Percentiles rank a stretch among this genome's conserved stretches.
Conservation (phyloP, 1,284 basidiomycete genomes). For the Gymnopus androsaceus region DNA sequence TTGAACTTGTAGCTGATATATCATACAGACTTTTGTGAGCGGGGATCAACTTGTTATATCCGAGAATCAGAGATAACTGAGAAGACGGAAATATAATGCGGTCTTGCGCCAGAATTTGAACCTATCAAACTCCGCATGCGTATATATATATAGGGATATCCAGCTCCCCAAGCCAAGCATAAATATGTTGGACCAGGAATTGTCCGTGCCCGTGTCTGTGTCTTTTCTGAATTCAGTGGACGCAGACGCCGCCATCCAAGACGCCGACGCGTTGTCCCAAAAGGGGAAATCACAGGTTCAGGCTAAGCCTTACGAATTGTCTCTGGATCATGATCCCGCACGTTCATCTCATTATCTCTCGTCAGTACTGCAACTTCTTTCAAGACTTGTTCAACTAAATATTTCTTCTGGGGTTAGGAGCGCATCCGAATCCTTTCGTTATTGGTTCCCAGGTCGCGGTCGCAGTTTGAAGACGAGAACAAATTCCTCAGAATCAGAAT, state of each 20-base stretch:
- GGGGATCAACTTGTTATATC: not conserved
- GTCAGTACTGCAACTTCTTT: not conserved
- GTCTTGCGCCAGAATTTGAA: not conserved
- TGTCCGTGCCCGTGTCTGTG: not conserved
- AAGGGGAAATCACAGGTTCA: constrained; percentile 5
- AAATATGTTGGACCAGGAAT: too few relatives aligned
- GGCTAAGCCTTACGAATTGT: not conserved
- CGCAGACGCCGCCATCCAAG: not conserved
- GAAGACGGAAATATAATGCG: not conserved
- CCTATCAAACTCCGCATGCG: too few relatives aligned
- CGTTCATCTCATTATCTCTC: constrained; percentile 1
- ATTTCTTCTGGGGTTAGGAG: not conserved
- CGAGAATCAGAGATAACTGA: not conserved
- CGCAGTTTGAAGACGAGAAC: not conserved
- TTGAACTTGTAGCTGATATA: too few relatives aligned
- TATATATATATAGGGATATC: too few relatives aligned
- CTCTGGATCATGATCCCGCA: constrained; percentile 3
- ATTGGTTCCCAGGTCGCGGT: not conserved
- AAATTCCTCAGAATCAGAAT: not conserved
- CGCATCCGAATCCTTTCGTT: not conserved
- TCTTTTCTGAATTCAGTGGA: too few relatives aligned
- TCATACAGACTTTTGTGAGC: too few relatives aligned
- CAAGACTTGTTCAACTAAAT: not conserved
- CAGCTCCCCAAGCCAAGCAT: too few relatives aligned
- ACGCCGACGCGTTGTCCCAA: not conserved